A percentile compares a stretch with the other conserved stretches of the same genome.
These are phyloP conservation scores for Corylus avellana DNA, from an alignment of 306 rosid genomes.

Conservation along the genomic window DNA sequence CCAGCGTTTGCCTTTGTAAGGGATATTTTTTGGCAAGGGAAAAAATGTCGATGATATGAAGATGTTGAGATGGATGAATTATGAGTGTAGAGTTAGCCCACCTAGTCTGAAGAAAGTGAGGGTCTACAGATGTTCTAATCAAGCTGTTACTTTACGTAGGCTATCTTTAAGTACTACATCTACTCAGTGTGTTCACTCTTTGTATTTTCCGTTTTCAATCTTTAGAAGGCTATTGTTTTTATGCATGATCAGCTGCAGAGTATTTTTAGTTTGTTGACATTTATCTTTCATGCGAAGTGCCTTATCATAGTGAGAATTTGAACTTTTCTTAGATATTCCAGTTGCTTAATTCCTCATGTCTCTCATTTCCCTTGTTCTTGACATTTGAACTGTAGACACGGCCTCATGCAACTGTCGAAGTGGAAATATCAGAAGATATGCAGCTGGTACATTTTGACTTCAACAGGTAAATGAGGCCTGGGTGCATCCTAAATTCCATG, in stretches of 20 bases:
- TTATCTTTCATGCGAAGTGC: background rate
- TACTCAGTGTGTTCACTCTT: slow-evolving; percentile 12
- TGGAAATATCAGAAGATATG: slow-evolving; percentile 99
- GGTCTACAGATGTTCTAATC: background rate
- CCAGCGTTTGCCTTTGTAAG: background rate
- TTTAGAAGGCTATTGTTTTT: slow-evolving; percentile 1
- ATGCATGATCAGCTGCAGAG: background rate
- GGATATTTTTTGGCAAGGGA: background rate
- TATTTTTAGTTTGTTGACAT: background rate
- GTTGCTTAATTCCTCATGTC: slow-evolving; percentile 12
- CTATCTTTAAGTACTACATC: slow-evolving; percentile 11
- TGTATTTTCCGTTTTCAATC: slow-evolving; percentile 1
- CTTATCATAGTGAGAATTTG: background rate
- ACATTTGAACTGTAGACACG: slow-evolving; percentile 64
- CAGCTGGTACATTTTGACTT: slow-evolving; percentile 98
- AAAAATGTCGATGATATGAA: background rate
- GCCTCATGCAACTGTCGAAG: slow-evolving; percentile 98
- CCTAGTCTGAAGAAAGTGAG: background rate
- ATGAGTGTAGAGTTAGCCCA: background rate
- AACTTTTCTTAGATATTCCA: background rate
- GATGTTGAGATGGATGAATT: background rate
- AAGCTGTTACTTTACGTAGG: background rate
- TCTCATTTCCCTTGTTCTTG: slow-evolving; percentile 9
- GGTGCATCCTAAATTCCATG: slow-evolving; percentile 4
- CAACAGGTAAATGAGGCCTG: slow-evolving; percentile 62